Percentiles rank a stretch among this genome's conserved stretches.
Evolutionary conservation across 805 yeast species (phyloP).

Genomic region (Candida dajiaensis): DNA sequence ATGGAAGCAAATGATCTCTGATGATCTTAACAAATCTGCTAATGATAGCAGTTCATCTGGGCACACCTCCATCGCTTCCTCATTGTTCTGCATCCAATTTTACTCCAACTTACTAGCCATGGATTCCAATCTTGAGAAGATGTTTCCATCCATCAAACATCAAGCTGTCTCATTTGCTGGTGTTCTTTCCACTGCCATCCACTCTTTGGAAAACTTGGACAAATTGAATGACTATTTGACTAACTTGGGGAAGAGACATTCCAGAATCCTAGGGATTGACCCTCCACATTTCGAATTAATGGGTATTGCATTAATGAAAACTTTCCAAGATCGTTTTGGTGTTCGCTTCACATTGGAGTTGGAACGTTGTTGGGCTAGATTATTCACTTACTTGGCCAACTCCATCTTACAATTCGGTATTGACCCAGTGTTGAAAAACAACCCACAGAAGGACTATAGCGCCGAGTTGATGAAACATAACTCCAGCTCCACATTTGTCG

Average conservation of each 20-base stretch:
- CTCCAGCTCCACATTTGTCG: neutral
- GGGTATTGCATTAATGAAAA: conserved; percentile 67
- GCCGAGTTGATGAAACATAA: conserved; percentile 1
- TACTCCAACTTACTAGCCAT: conserved; percentile 61
- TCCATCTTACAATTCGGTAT: conserved; percentile 48
- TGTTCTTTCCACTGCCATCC: conserved; percentile 61
- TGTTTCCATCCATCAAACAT: conserved; percentile 71
- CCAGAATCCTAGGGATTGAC: conserved; percentile 70
- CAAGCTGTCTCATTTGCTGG: conserved; percentile 82
- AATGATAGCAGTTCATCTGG: conserved; percentile 4
- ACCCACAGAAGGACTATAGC: conserved; percentile 14
- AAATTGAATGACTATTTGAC: conserved; percentile 53
- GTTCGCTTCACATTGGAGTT: conserved; percentile 48
- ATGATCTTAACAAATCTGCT: conserved; percentile 21
- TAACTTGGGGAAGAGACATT: conserved; percentile 67
- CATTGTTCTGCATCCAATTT: conserved; percentile 70
- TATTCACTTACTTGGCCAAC: conserved; percentile 64
- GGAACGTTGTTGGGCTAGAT: conserved; percentile 66
- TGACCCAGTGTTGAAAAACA: conserved; percentile 34
- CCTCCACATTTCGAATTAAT: conserved; percentile 60
- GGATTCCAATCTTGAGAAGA: conserved; percentile 53
- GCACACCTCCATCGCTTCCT: conserved; percentile 38
- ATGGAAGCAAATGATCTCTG: conserved; percentile 34
- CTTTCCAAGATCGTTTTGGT: conserved; percentile 60
- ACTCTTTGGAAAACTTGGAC: conserved; percentile 54